phyloP scores from a whole-genome alignment of 176 grass and related monocot genomes.

The Phoenix roebelenii region DNA sequence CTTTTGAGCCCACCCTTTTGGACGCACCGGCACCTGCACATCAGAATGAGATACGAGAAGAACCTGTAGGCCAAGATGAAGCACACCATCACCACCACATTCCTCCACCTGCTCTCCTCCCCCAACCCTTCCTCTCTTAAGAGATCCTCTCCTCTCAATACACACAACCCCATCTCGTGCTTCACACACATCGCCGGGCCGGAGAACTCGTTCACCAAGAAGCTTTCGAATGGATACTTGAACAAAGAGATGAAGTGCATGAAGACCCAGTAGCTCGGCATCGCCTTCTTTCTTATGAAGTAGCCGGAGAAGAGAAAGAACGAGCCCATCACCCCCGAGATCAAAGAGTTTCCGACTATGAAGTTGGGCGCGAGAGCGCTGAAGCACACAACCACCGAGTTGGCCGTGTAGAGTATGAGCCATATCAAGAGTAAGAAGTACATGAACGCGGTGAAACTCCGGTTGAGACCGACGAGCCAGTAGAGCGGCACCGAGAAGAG shows the following conservation, averaged over 20 bases:
- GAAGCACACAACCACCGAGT: conserved; percentile 73
- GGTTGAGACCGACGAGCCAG: conserved; percentile 53
- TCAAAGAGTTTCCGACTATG: conserved; percentile 56
- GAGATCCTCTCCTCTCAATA: conserved; percentile 50
- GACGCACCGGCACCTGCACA: conserved; percentile 34
- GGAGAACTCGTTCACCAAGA: conserved; percentile 71
- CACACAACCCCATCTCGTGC: conserved; percentile 33
- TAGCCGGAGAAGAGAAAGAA: conserved; percentile 89
- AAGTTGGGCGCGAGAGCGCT: conserved; percentile 58
- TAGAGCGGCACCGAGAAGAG: conserved; percentile 60
- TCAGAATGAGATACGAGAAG: conserved; percentile 51
- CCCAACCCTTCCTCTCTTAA: conserved; percentile 52
- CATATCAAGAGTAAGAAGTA: conserved; percentile 64
- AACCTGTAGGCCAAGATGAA: conserved; percentile 53
- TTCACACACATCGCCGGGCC: conserved; percentile 36
- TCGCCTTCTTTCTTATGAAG: conserved; percentile 56
- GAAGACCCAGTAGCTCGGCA: conserved; percentile 69
- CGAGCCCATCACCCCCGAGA: conserved; percentile 56
- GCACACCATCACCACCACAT: conserved; percentile 49
- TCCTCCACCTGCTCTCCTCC: conserved; percentile 52
- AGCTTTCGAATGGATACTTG: conserved; percentile 73
- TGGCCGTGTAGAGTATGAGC: conserved; percentile 73
- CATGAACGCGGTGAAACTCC: conserved; percentile 29
- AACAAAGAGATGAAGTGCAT: conserved; percentile 84
- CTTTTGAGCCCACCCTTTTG: conserved; percentile 39